Base-by-base conservation (phyloP, 768 basidiomycete genomes). In the Termitomyces sp. region DNA sequence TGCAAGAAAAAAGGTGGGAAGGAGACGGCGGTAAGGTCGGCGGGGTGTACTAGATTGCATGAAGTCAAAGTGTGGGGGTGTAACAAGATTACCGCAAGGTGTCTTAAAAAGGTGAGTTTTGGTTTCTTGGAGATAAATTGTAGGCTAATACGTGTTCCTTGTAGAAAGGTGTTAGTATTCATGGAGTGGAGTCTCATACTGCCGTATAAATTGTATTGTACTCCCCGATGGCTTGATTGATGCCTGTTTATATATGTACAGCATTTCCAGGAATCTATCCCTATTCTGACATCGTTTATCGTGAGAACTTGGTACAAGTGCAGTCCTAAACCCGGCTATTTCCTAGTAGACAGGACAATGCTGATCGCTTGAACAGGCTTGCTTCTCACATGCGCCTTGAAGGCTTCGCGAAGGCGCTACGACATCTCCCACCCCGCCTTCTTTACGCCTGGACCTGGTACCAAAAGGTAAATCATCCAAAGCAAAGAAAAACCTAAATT, bases 41-140 rank as follows among this genome's bases (percentile, higher is more conserved):
- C 30, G n/a, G 73, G 74, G 5, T 81, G 80, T 57, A 63, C 55
- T 54, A 65, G 68, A 44, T 56, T 83, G 50, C 61, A 67, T 58
- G 79, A 82, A 63, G 59, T 83, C 45, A 82, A 79, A 65, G 71
- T 79, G 2, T 83, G 80, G 80, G 82, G 82, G 10, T 83, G 82
- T 62, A 81, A 80, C 63, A 72, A 73, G 60, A 67, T 82, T 41
- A 76, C 73, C 8, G 62, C 60, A n/a, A 61, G 62, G 56, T 79
- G 76, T 65, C 72, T 74, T 1, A 67, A 63, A 52, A 78, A 72
- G 74, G 79, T 77, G 55, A 49, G 73, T 58, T 32, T 36, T 46
- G 55, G 5, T 20, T 14, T 8, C 28, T 30, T 36, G 16, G 6
- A 10, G 20, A 14, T 18, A 10, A 11, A 49, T 53, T 49, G 36